These are phyloP conservation scores for Dorcoceras hygrometricum DNA, from an alignment of 257 asterid genomes.

Conservation along the genomic window DNA sequence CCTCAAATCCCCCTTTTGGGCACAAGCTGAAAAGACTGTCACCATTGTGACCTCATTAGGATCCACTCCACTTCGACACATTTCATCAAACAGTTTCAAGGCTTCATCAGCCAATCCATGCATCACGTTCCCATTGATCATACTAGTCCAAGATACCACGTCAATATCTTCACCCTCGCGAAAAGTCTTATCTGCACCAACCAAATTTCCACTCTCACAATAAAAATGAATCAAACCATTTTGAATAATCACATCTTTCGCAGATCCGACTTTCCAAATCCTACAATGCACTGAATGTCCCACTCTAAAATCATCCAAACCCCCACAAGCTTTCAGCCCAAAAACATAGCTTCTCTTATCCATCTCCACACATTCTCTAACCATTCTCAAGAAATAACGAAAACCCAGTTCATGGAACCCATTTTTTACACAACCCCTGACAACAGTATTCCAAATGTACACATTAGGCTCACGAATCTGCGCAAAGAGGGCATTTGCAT, in stretches of 20 bases:
- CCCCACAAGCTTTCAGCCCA: conserved; percentile 56
- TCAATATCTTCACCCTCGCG: conserved; percentile 51
- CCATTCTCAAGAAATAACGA: conserved; percentile 52
- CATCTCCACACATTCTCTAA: conserved; percentile 49
- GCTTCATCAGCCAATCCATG: conserved; percentile 61
- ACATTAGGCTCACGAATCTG: conserved; percentile 54
- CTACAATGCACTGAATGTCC: conserved; percentile 58
- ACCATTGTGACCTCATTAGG: conserved; percentile 79
- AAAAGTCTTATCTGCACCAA: conserved; percentile 44
- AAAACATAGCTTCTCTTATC: conserved; percentile 68
- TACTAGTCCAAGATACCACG: conserved; percentile 82
- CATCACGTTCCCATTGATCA: conserved; percentile 62
- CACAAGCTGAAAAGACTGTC: conserved; percentile 63
- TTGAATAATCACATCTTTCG: conserved; percentile 52
- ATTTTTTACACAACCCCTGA: conserved; percentile 58
- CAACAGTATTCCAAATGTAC: conserved; percentile 76
- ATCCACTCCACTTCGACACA: conserved; percentile 49
- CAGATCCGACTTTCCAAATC: conserved; percentile 64
- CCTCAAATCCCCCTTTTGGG: conserved; percentile 55
- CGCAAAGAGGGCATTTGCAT: conserved; percentile 52
- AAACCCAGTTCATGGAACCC: conserved; percentile 44
- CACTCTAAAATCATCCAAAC: conserved; percentile 35
- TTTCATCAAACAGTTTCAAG: conserved; percentile 53
- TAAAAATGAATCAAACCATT: conserved; percentile 70
- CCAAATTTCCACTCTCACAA: conserved; percentile 40